Conservation (phyloP, 768 basidiomycete species). For the Cyathus striatus region DNA sequence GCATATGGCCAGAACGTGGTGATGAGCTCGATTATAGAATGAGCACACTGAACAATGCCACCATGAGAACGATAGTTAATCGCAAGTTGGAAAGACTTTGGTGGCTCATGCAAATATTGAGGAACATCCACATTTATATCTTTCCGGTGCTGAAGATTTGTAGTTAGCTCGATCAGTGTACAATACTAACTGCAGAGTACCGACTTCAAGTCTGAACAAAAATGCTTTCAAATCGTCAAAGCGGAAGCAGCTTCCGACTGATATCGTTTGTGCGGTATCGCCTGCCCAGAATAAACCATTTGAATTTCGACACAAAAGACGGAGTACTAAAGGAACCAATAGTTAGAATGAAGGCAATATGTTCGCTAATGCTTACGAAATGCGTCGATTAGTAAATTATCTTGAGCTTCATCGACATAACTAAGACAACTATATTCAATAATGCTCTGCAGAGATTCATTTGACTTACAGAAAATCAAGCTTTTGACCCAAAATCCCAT, state of each 20-base stretch:
- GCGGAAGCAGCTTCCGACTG: conserved; percentile 64
- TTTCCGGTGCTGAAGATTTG: conserved; percentile 3
- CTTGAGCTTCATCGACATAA: conserved; percentile 74
- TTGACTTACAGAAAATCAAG: conserved; percentile 51
- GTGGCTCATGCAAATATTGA: conserved; percentile 4
- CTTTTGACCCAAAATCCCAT: conserved; percentile 31
- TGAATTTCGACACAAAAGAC: conserved; percentile 56
- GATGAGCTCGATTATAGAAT: conserved; percentile 59
- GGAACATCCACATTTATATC: background rate
- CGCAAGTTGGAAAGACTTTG: conserved; percentile 47
- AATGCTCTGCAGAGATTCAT: background rate
- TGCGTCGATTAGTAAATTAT: conserved; percentile 63
- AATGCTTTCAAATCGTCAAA: conserved; percentile 72
- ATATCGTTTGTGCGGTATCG: conserved; percentile 77
- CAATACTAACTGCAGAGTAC: conserved; percentile 4
- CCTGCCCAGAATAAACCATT: conserved; percentile 76
- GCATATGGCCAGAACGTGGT: conserved; percentile 56
- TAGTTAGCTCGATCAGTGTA: no score
- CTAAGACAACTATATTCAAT: conserved; percentile 30
- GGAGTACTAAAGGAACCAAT: no score
- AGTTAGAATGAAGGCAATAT: no score
- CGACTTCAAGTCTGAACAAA: conserved; percentile 56
- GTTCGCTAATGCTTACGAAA: conserved; percentile 45
- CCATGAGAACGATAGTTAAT: conserved; percentile 69
- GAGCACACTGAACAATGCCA: conserved; percentile 72